A percentile compares a stretch with the other conserved stretches of the same genome.
phyloP scores from a whole-genome alignment of 1,139 yeast species.

The Sugiyamaella neomexicana region DNA sequence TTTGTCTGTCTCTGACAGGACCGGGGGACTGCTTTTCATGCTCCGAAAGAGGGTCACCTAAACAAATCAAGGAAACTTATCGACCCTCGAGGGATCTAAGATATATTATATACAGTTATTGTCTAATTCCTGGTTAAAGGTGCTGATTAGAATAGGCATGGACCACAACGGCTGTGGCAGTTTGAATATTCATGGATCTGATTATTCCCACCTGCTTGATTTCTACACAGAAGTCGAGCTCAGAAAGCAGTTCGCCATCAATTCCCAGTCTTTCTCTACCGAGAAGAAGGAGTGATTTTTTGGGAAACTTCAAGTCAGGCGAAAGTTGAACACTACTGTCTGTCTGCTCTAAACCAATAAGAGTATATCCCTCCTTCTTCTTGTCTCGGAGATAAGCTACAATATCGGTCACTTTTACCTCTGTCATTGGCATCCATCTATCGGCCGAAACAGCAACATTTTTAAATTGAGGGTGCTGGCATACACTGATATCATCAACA shows the following conservation, averaged over 20 bases:
- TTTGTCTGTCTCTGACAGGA: neutral
- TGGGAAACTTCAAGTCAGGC: conserved; percentile 66
- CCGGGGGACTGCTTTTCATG: neutral
- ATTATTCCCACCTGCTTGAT: conserved; percentile 91
- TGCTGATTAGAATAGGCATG: conserved; percentile 88
- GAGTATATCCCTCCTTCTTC: conserved; percentile 77
- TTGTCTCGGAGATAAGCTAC: conserved; percentile 57
- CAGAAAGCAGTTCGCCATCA: conserved; percentile 81
- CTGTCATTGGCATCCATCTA: conserved; percentile 92
- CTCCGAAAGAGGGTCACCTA: neutral
- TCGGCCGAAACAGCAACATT: conserved; percentile 94
- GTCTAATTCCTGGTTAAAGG: conserved; percentile 30
- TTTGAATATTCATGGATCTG: conserved; percentile 93
- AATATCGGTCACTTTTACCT: conserved; percentile 59
- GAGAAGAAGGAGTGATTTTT: conserved; percentile 70
- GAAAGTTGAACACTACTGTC: conserved; percentile 76
- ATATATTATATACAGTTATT: no score
- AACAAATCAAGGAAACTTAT: no score
- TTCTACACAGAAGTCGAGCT: conserved; percentile 82
- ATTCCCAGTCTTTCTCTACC: conserved; percentile 92
- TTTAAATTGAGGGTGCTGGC: conserved; percentile 68
- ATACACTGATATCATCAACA: conserved; percentile 65
- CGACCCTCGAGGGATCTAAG: no score
- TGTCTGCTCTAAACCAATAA: conserved; percentile 90
- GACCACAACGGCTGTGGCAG: conserved; percentile 91